A percentile compares a stretch with the other conserved stretches of the same genome.
These are phyloP conservation scores for Kodamaea sp. DNA, from an alignment of 1,139 yeast genomes.

Conservation along the genomic window DNA sequence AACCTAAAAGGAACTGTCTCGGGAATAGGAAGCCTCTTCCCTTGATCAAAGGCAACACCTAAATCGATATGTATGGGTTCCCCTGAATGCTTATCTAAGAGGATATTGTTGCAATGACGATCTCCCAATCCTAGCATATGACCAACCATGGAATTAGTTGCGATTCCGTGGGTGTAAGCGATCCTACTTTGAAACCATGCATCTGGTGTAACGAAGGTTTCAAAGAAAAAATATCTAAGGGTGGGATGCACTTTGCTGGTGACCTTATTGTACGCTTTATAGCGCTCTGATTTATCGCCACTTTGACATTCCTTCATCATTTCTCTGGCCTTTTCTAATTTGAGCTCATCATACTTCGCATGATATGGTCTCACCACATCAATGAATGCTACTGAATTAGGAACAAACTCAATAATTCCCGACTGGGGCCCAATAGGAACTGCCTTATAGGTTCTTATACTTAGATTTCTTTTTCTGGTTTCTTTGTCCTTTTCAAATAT, in stretches of 20 bases:
- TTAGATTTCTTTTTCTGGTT: slow-evolving; percentile 56
- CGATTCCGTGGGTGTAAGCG: slow-evolving; percentile 75
- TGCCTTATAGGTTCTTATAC: slow-evolving; percentile 83
- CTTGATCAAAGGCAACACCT: slow-evolving; percentile 96
- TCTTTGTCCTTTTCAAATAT: slow-evolving; percentile 59
- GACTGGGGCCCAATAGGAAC: slow-evolving; percentile 86
- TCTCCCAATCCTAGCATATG: slow-evolving; percentile 91
- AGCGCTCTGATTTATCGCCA: slow-evolving; percentile 45
- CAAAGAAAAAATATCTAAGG: slow-evolving; percentile 68
- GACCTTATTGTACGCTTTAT: slow-evolving; percentile 53
- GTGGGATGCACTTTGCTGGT: slow-evolving; percentile 62
- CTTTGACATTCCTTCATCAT: slow-evolving; percentile 62
- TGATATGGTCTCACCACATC: slow-evolving; percentile 68
- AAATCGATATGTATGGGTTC: slow-evolving; percentile 95
- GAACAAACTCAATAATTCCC: slow-evolving; percentile 90
- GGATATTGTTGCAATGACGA: slow-evolving; percentile 86
- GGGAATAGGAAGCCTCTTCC: slow-evolving; percentile 79
- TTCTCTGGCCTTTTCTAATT: slow-evolving; percentile 59
- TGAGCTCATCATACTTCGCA: slow-evolving; percentile 45
- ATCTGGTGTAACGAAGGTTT: slow-evolving; percentile 64
- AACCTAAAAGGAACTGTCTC: slow-evolving; percentile 92
- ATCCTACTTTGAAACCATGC: slow-evolving; percentile 71
- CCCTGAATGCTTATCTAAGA: slow-evolving; percentile 76
- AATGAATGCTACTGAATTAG: slow-evolving; percentile 68
- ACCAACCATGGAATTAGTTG: slow-evolving; percentile 85